Percentiles rank a stretch among this genome's conserved stretches.
Conservation (phyloP, 257 asterid genomes). For the Echites panduratus region DNA sequence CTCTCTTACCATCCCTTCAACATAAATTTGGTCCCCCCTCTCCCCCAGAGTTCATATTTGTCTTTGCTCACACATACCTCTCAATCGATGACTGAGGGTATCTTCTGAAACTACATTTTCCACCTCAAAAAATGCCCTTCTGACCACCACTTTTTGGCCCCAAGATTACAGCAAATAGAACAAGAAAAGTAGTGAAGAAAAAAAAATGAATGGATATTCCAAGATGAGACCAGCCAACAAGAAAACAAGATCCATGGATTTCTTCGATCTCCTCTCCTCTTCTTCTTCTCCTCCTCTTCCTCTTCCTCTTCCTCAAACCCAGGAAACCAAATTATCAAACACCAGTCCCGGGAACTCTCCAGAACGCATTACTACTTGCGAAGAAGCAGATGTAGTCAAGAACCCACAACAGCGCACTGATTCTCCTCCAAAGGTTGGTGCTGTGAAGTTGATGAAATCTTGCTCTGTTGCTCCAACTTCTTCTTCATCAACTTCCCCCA, state of each 20-base stretch:
- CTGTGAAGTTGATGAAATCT: conserved; percentile 20
- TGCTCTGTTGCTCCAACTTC: conserved; percentile 19
- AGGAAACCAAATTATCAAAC: conserved; percentile 7
- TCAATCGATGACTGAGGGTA: not conserved
- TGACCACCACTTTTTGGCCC: not conserved
- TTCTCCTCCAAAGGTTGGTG: not conserved
- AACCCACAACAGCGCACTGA: not conserved
- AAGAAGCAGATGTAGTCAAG: not conserved
- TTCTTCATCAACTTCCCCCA: not conserved
- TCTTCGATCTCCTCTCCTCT: conserved; percentile 17
- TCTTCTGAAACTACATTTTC: not conserved
- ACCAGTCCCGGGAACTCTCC: conserved; percentile 6
- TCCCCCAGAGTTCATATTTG: not conserved
- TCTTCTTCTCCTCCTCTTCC: not conserved
- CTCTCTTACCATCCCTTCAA: not conserved
- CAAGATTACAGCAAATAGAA: not conserved
- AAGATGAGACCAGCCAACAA: conserved; percentile 25
- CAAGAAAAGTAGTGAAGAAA: not conserved
- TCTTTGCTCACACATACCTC: not conserved
- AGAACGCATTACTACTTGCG: not conserved
- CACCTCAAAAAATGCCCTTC: not conserved
- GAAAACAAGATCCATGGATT: conserved; percentile 21
- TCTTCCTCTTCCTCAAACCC: conserved; percentile 7
- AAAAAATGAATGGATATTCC: conserved; percentile 26
- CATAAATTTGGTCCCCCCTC: not conserved